These are phyloP conservation scores for Beta corolliflora DNA, from an alignment of 179 eudicot species.

Conservation along the genomic window DNA sequence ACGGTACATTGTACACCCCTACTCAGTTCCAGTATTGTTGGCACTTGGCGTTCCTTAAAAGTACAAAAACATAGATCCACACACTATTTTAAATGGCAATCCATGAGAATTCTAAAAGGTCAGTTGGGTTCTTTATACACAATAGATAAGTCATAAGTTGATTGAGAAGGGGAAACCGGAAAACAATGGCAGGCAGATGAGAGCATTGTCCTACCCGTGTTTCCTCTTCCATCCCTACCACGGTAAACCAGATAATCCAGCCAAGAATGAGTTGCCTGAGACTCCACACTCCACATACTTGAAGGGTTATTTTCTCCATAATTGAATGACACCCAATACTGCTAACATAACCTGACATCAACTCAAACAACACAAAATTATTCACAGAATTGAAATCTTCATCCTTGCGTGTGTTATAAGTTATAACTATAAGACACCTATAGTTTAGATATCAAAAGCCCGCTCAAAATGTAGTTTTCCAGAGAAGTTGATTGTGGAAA, in stretches of 20 bases:
- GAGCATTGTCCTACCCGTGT: neutral
- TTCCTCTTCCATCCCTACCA: conserved; percentile 11
- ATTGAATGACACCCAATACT: neutral
- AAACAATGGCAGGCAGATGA: neutral
- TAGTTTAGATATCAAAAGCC: neutral
- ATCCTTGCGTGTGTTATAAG: too few species aligned
- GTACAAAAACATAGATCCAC: neutral
- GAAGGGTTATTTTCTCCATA: neutral
- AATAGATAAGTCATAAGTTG: conserved; percentile 3
- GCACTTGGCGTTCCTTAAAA: neutral
- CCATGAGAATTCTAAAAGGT: neutral
- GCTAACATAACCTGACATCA: neutral
- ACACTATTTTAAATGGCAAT: neutral
- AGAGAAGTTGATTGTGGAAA: neutral
- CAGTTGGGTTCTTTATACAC: conserved; percentile 6
- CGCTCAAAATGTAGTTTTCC: neutral
- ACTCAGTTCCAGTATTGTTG: neutral
- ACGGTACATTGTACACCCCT: too few species aligned
- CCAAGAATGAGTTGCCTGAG: conserved; percentile 49
- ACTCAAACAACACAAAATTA: neutral
- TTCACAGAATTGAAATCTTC: neutral
- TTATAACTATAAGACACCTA: too few species aligned
- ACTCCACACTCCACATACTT: conserved; percentile 13
- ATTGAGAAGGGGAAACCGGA: neutral
- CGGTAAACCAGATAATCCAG: conserved; percentile 21